Base-by-base conservation (phyloP, 495 filamentous ascomycete genomes). In the Lophium mytilinum region DNA sequence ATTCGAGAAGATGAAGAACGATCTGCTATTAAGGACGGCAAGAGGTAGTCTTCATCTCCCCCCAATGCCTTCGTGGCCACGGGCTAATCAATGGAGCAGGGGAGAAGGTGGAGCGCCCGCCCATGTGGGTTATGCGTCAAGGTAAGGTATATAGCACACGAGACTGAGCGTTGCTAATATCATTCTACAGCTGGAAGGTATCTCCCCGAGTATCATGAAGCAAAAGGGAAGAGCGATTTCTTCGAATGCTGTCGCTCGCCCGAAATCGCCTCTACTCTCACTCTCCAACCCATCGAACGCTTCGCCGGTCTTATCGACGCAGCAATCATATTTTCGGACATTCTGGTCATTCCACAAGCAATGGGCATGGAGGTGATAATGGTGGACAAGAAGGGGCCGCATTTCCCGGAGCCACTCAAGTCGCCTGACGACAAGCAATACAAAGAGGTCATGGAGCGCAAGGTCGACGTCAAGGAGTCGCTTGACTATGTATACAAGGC, bases 41-140 rank as follows among this genome's bases (percentile, higher is more conserved):
- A 82, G 85, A 77, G 90, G 91, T 96, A 75, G 68, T 53, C 35
- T 39, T 34, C 37, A 14, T 1, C 43, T 15, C 9, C n/a, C 46
- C 10, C 9, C 33, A 33, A 10, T 17, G n/a, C 37, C 12, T 37
- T 35, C 11, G 42, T 36, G 8, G 48, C 50, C 52, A 56, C 37
- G 17, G 48, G 60, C 50, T 49, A 36, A 59, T 52, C 49, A 63
- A 67, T 67, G 70, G 62, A 62, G 62, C 69, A 96, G 92, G 91
- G 66, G 79, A 96, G 72, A 82, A 82, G 66, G 89, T 96, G 56
- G 89, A 95, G 68, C 83, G 92, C 52, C 83, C 94, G 53, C 93
- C 93, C 47, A 86, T 93, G 73, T 98, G 93, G 94, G 89, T 97
- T 66, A 97, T 98, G 93, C 87, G 93, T 72, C 93, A 96, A 83